Percentiles rank a stretch among this genome's conserved stretches.
phyloP scores from a whole-genome alignment of 306 rosid genomes.

The Cicer judaicum region DNA sequence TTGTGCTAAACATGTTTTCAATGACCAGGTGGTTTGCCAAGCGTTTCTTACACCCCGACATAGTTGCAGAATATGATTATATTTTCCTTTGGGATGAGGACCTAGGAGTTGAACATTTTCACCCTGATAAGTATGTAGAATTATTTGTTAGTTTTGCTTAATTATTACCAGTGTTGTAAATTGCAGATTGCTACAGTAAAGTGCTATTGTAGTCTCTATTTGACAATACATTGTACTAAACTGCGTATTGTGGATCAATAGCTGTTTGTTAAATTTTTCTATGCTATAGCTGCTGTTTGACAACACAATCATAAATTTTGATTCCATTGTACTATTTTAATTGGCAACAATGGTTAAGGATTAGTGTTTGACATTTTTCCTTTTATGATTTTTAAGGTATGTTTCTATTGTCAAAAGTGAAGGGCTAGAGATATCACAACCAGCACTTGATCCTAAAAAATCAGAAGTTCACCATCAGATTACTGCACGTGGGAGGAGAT shows the following conservation, averaged over 20 bases:
- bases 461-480: conserved; percentile 94
- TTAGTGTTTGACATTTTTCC: conserved; percentile 14
- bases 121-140: conserved; percentile 65
- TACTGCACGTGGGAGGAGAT: conserved; percentile 73
- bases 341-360: not conserved
- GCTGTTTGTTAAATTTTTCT: no score
- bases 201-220: no score
- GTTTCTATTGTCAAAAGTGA: conserved; percentile 67
- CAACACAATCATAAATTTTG: conserved; percentile 8
- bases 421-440: conserved; percentile 92
- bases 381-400: conserved; percentile 59
- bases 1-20: conserved; percentile 33
- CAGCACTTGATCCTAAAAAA: conserved; percentile 73
- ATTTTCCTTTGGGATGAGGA: conserved; percentile 99
- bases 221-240: no score
- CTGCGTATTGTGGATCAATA: no score
- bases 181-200: no score
- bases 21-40: conserved; percentile 95
- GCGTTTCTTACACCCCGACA: conserved; percentile 95
- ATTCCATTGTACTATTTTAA: not conserved
- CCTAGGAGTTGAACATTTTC: conserved; percentile 83
- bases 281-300: no score
- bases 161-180: not conserved
- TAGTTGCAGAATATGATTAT: conserved; percentile 78
- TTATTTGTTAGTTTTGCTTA: not conserved